phyloP scores from a whole-genome alignment of 2,329 filamentous ascomycete genomes.

The Ambrosiella xylebori region DNA sequence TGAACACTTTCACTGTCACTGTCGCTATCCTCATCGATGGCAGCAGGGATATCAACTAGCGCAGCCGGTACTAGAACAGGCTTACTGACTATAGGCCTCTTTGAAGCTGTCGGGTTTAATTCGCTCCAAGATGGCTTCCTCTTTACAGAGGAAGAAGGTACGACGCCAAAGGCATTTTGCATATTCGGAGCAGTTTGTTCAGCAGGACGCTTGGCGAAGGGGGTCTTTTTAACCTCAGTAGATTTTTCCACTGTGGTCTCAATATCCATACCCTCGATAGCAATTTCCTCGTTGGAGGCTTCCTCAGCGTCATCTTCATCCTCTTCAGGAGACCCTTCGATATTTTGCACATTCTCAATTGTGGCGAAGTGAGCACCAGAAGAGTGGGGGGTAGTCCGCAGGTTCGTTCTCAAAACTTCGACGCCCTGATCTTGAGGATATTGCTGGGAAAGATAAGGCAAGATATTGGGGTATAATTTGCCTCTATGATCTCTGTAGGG shows the following conservation, averaged over 20 bases:
- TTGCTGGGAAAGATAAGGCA: conserved; percentile 59
- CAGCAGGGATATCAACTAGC: conserved; percentile 14
- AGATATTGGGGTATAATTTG: conserved; percentile 50
- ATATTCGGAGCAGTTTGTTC: conserved; percentile 6
- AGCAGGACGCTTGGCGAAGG: conserved; percentile 3
- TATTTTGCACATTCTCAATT: conserved; percentile 6
- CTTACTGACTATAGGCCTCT: conserved; percentile 16
- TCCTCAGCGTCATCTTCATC: conserved; percentile 21
- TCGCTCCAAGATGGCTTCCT: conserved; percentile 23
- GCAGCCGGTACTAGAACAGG: conserved; percentile 14
- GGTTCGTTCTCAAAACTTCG: conserved; percentile 50
- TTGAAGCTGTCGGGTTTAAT: conserved; percentile 20
- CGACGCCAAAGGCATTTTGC: conserved; percentile 7
- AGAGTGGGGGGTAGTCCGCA: conserved; percentile 26
- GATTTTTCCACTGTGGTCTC: conserved; percentile 12
- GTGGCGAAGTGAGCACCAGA: conserved; percentile 18
- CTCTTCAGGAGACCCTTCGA: conserved; percentile 3
- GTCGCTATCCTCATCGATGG: conserved; percentile 19
- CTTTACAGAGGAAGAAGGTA: conserved; percentile 20
- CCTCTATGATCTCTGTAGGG: conserved; percentile 49
- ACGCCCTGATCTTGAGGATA: conserved; percentile 47
- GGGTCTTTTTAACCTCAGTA: conserved; percentile 5
- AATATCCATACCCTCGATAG: not conserved
- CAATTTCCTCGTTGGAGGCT: conserved; percentile 17
- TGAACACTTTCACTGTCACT: conserved; percentile 37